Conservation (phyloP, 2,329 filamentous ascomycete genomes). For the Aspergillus novoparasiticus region DNA sequence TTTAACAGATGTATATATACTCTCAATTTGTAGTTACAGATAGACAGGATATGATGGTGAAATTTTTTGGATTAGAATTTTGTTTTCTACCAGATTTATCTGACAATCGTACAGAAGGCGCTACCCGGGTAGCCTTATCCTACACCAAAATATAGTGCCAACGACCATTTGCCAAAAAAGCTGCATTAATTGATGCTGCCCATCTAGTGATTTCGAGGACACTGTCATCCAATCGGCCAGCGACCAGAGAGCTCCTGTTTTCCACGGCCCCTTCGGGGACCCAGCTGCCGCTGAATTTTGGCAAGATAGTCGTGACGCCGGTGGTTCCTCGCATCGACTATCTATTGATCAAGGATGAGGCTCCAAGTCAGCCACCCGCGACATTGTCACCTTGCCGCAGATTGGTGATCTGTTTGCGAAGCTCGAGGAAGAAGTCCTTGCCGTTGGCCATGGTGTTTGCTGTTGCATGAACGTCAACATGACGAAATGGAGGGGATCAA, state of each 20-base stretch:
- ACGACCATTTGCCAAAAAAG: not conserved
- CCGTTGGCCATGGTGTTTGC: slow-evolving; percentile 52
- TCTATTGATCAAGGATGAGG: not conserved
- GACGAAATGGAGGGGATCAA: not conserved
- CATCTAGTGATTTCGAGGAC: slow-evolving; percentile 1
- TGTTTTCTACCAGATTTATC: slow-evolving; percentile 2
- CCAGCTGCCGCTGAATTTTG: not conserved
- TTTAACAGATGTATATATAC: not conserved
- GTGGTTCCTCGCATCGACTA: slow-evolving; percentile 8
- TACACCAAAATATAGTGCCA: not conserved
- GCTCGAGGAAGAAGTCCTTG: slow-evolving; percentile 53
- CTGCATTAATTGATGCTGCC: not conserved
- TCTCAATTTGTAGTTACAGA: not conserved
- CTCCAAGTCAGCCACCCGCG: slow-evolving; percentile 35
- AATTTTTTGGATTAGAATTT: not conserved
- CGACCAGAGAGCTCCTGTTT: slow-evolving; percentile 8
- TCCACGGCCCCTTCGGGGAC: not conserved
- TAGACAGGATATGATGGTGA: not conserved
- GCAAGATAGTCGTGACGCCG: not conserved
- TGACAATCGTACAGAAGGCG: not conserved
- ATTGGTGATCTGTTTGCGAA: slow-evolving; percentile 49
- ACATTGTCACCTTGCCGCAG: slow-evolving; percentile 41
- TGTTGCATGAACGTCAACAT: slow-evolving; percentile 25
- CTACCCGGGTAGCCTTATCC: not conserved
- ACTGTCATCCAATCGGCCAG: slow-evolving; percentile 16